These are phyloP conservation scores for Fusarium vanettenii DNA, from an alignment of 2,329 filamentous ascomycete genomes.

Conservation along the genomic window DNA sequence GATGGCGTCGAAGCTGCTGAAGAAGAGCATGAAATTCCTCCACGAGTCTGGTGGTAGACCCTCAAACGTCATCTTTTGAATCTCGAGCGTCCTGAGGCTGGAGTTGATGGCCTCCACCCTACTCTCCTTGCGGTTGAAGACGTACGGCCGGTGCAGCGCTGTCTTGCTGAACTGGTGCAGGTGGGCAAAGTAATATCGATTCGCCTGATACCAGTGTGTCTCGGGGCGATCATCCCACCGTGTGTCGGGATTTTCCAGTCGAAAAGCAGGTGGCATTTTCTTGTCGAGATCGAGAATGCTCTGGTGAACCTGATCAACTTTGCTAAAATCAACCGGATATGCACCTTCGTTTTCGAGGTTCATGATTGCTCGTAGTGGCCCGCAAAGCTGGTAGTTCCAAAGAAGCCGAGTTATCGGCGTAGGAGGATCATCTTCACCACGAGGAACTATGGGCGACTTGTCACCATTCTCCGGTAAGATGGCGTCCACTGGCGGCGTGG, in stretches of 20 bases:
- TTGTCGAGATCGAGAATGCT: conserved; percentile 61
- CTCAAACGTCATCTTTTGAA: conserved; percentile 63
- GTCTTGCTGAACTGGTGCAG: conserved; percentile 65
- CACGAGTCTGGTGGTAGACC: conserved; percentile 62
- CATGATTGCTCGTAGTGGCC: conserved; percentile 64
- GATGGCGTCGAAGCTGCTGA: conserved; percentile 73
- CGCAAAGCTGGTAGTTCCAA: conserved; percentile 61
- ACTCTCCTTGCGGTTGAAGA: conserved; percentile 67
- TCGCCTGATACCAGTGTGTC: conserved; percentile 63
- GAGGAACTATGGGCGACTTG: conserved; percentile 59
- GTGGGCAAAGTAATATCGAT: conserved; percentile 61
- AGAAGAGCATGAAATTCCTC: conserved; percentile 67
- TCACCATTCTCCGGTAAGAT: conserved; percentile 59
- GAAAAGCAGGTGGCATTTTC: conserved; percentile 63
- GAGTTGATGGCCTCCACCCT: conserved; percentile 67
- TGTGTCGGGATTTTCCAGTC: conserved; percentile 66
- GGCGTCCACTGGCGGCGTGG: conserved; percentile 65
- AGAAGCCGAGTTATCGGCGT: conserved; percentile 66
- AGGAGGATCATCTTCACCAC: conserved; percentile 64
- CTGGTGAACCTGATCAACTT: conserved; percentile 65
- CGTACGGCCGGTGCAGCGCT: conserved; percentile 71
- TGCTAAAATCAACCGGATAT: conserved; percentile 64
- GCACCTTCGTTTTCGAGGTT: conserved; percentile 68
- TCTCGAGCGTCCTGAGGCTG: conserved; percentile 65
- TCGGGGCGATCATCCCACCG: conserved; percentile 65